phyloP scores from a whole-genome alignment of 2,329 filamentous ascomycete genomes.

The Fusarium sulawesiense region DNA sequence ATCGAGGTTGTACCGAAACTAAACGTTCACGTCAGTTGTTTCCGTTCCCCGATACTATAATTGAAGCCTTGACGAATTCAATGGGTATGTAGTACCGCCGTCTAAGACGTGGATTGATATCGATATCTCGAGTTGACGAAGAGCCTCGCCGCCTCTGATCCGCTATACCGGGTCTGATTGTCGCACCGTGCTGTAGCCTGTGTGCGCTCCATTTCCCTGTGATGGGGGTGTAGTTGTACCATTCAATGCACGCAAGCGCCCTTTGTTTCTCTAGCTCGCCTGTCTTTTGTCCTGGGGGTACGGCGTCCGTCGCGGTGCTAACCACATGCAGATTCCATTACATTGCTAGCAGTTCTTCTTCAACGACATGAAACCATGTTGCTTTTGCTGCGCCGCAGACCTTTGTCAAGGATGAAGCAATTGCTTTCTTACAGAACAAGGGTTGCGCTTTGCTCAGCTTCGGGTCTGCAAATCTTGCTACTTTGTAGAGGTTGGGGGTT shows the following conservation, averaged over 20 bases:
- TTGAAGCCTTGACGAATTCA: background rate
- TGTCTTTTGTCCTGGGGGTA: constrained; percentile 22
- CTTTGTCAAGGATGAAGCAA: background rate
- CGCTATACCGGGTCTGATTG: constrained; percentile 43
- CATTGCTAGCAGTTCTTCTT: constrained; percentile 37
- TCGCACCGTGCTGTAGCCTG: constrained; percentile 42
- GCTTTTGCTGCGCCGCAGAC: constrained; percentile 26
- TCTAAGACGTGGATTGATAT: background rate
- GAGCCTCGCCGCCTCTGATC: constrained; percentile 37
- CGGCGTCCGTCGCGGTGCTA: constrained; percentile 28
- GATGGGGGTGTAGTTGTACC: constrained; percentile 31
- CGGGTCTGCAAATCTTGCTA: background rate
- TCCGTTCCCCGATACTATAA: background rate
- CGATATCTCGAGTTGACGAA: constrained; percentile 6
- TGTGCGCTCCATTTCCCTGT: constrained; percentile 28
- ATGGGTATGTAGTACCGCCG: background rate
- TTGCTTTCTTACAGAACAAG: background rate
- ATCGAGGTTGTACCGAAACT: constrained; percentile 1
- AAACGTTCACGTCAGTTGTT: constrained; percentile 2
- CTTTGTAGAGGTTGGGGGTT: background rate
- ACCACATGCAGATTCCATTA: constrained; percentile 38
- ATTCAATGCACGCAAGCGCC: constrained; percentile 28
- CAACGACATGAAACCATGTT: constrained; percentile 36
- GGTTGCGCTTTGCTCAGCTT: background rate
- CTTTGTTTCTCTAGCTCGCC: constrained; percentile 11